These are phyloP conservation scores for Coemansia sp. DNA, from an alignment of 192 early-diverging fungal species.

Conservation along the genomic window DNA sequence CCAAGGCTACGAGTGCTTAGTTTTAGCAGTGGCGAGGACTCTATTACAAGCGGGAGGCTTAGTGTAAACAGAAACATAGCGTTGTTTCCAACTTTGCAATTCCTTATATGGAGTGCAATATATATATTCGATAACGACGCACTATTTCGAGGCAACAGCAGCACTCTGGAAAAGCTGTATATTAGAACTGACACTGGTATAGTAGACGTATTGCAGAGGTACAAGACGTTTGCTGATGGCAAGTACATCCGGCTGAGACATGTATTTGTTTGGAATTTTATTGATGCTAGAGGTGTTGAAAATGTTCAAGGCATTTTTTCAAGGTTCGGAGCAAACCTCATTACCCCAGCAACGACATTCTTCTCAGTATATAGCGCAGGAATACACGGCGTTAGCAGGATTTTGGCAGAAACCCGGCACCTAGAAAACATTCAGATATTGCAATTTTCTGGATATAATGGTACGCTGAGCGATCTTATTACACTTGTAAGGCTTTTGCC, in stretches of 20 bases:
- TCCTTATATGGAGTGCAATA: background rate
- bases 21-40: background rate
- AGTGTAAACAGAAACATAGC: background rate
- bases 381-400: background rate
- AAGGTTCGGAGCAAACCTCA: no score
- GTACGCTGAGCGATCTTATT: background rate
- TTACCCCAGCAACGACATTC: background rate
- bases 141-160: conserved; percentile 3
- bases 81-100: conserved; percentile 23
- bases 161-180: conserved; percentile 17
- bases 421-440: background rate
- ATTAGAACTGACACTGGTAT: conserved; percentile 15
- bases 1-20: background rate
- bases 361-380: no score
- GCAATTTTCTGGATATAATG: background rate
- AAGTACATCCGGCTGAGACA: conserved; percentile 4
- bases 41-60: no score
- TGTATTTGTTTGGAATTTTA: background rate
- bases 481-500: background rate
- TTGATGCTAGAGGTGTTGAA: background rate
- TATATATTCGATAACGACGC: conserved; percentile 1
- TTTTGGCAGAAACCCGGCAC: background rate
- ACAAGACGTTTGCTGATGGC: background rate
- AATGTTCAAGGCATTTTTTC: background rate
- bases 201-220: background rate